Evolutionary conservation across 139 green algal genomes (phyloP).

Genomic region (Chlamydomonas sp.): DNA sequence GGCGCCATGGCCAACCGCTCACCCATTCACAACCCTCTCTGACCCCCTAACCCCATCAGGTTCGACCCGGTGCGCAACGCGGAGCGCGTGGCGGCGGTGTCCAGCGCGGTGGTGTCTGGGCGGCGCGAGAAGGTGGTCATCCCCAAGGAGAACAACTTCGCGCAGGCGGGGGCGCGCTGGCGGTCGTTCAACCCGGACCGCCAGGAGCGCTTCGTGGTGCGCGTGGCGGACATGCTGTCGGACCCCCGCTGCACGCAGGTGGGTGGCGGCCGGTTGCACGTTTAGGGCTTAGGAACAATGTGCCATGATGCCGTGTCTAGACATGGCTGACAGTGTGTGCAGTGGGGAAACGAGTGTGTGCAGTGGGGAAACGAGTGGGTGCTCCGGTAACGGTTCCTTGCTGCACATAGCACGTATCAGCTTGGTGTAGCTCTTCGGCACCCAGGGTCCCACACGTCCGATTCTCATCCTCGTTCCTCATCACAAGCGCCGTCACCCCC

Average conservation of each 20-base stretch:
- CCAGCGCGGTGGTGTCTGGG: conserved; percentile 59
- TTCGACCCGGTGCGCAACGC: conserved; percentile 90
- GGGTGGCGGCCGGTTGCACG: not conserved
- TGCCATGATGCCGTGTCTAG: too few relatives aligned
- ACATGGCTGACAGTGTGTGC: too few relatives aligned
- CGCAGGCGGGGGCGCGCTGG: conserved; percentile 78
- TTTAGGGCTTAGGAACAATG: not conserved
- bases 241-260: conserved; percentile 71
- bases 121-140: conserved; percentile 86
- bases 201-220: conserved; percentile 84
- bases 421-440: too few relatives aligned
- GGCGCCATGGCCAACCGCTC: too few relatives aligned
- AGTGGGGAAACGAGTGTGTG: too few relatives aligned
- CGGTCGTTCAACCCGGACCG: conserved; percentile 78
- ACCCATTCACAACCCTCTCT: too few relatives aligned
- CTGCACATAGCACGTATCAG: too few relatives aligned
- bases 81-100: conserved; percentile 71
- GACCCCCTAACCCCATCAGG: conserved; percentile 33
- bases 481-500: too few relatives aligned
- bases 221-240: conserved; percentile 76
- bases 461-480: too few relatives aligned
- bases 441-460: too few relatives aligned
- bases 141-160: conserved; percentile 96
- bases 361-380: too few relatives aligned
- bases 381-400: too few relatives aligned